Evolutionary conservation across 202 grass and related monocot species (phyloP), one percentile per base, ranked within the genome.

Genomic region (Zoysia matrella): DNA sequence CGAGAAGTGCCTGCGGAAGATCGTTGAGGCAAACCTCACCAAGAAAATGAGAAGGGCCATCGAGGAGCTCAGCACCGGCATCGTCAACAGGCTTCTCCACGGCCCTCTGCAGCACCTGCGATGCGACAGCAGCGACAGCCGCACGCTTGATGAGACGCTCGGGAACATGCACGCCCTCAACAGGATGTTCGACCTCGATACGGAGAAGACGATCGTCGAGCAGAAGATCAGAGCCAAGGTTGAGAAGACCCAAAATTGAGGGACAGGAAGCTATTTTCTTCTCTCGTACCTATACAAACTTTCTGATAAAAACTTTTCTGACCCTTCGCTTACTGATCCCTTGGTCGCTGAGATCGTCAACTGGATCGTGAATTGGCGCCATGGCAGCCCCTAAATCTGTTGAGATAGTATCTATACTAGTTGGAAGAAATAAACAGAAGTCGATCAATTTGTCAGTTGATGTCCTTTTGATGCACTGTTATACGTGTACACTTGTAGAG

Each of bases 221-320:
- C 85, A 90, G 82, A 96, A 96, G 81, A 90, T 96, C 85, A 96
- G 92, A 68, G 93, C 93, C 0, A 96, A 96, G 90, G 93, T 93
- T 71, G 93, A 96, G 83, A 96, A 96, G 72, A 80, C 76, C 73
- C 90, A 96, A 86, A 88, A 47, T 57, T 96, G 84, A 96, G 73
- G 57, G 30, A 47, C 18, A 67, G 22, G 22, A 76, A 40, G 11
- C 58, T 72, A 36, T 41, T 78, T 84, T 82, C 67, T 47, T n/a
- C 30, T 81, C 83, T 62, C 92, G 78, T 85, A 88, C 81, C 64
- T 83, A 80, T 71, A 53, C 78, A 68, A 8, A 87, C 66, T 78
- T 87, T 89, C 71, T 67, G 65, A 85, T 95, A 82, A 67, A 48
- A 48, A 14, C 60, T 75, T 85, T 71, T 82, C 43, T 71, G 36